Evolutionary conservation across 208 protist species (phyloP), one percentile per base, ranked within the genome.

Genomic region (Trypanosoma scelopori): DNA sequence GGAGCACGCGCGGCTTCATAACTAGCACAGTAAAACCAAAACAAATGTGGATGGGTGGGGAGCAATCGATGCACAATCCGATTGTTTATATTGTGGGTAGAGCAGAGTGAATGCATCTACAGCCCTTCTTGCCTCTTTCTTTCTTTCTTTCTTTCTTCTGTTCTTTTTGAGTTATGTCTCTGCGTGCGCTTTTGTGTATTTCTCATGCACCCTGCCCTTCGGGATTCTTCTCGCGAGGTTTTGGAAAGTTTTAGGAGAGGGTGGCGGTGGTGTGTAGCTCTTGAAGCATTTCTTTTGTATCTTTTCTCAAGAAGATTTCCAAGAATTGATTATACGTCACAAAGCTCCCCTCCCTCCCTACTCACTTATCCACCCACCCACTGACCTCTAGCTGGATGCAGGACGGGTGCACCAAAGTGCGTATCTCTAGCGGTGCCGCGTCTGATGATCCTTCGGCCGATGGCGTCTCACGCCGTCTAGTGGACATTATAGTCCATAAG

Each of bases 1-100:
- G 65, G 93, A 97, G 51, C 78, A 87, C 39, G 55, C 55, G 35
- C 16, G 56, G 20, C 1, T 51, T 6, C 43, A 48, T 43, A 28
- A 61, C 55, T 72, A 87, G 32, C 32, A 37, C 3, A 37, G 9
- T 37, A 37, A 37, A 37, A 37, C 32, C 5, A 37, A 37, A 37
- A 37, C 3, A 9, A 37, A 37, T 37, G 3, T 53, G 16, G 25
- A 15, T 48, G 2, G 12, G 45, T 48, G 6, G 45, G 45, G 20
- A 48, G 48, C 23, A 20, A 53, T n/a, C 12, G 22, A 53, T 30
- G 48, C 32, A 9, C 32, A 37, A 11, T 37, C 32, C 32, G 32
- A 37, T 37, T 37, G 32, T 37, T 37, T 37, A 37, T 37, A 37
- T 37, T 37, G 32, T 37, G 32, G 9, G 5, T 37, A 37, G 32